Base-by-base conservation (phyloP, 2,329 filamentous ascomycete species). In the Cladosporium sphaerospermum region DNA sequence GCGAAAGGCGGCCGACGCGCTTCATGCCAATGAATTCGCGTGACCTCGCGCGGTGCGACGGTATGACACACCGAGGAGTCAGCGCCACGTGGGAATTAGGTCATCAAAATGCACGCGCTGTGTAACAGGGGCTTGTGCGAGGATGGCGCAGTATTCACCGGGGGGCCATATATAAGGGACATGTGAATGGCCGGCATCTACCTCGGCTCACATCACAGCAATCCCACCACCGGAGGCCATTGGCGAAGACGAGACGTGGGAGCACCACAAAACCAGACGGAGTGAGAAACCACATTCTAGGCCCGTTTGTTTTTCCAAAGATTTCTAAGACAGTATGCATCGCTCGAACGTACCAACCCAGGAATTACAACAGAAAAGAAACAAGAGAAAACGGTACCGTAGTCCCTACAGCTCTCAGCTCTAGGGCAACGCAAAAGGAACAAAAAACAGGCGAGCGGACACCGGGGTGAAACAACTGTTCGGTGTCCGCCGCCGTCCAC, bases 321-420 rank as follows among this genome's bases (percentile, higher is more conserved):
- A 28, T 28, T 28, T 28, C 23, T 28, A 19, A 23, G 32, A 13
- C 16, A 44, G 37, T 37, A 51, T 51, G 48, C 48, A 51, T 51
- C 48, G 48, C 48, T 51, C 40, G 48, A 51, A 51, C 48, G 48
- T 51, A 44, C 48, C 48, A 51, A 44, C 44, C 48, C 39, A 51
- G 39, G 42, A 51, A 51, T 51, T 51, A 51, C 48, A 51, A 51
- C 44, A 32, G 23, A 28, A 7, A 28, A 28, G 23, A 32, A 37
- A 37, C 40, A 33, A 40, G 16, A 18, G 32, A 37, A 37, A 14
- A 37, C 10, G 34, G 34, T 14, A 11, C 11, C 34, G 40, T 28
- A 19, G 11, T 23, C 47, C 40, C 36, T 39, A 28, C 23, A 28
- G 23, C 23, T 39, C 36, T 39, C 36, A 39, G 34, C 10, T 11